Base-by-base conservation (phyloP, 345 rosid species). In the Bruguiera parviflora region DNA sequence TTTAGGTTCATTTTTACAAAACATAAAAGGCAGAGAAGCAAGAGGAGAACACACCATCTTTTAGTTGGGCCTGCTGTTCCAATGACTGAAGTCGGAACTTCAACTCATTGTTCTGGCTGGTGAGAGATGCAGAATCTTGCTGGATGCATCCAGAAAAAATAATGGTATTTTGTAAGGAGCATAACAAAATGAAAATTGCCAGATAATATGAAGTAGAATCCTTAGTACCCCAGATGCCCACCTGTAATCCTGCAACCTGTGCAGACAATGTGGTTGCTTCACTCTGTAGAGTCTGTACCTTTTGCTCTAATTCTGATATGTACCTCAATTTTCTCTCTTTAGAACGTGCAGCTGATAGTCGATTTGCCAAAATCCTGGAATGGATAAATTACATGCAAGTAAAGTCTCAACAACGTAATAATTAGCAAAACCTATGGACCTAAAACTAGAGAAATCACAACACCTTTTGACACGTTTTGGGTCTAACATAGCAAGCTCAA, bases 21-120 rank as follows among this genome's bases (percentile, higher is more conserved):
- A 13, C 19, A 43, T 43, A 33, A 21, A 61, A 8, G 67, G 67
- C 28, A 61, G 21, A 31, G 5, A 55, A 62, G 46, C 18, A 52
- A 55, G 27, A 58, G 25, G 52, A 3, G 22, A 66, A 46, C 53
- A 68, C 73, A 83, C 92, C 92, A 70, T 85, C 85, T 53, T 81
- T 84, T 62, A 87, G 78, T 66, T 77, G 85, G 52, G 86, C 87
- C 65, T 87, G 85, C 67, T 87, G 89, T 71, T 84, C 85, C 86
- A 85, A 78, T 65, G 89, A 86, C 77, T 87, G 84, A 68, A 85
- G 84, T 59, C 84, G 88, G 65, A 87, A 85, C 74, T 84, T 84
- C 74, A 85, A 73, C 73, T 87, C 89, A 61, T 74, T 80, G 80
- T 87, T 87, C 69, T 80, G 76, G 66, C 67, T 85, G 32, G 78